Base-by-base conservation (phyloP, 495 filamentous ascomycete species). In the Lineolata rhizophorae region DNA sequence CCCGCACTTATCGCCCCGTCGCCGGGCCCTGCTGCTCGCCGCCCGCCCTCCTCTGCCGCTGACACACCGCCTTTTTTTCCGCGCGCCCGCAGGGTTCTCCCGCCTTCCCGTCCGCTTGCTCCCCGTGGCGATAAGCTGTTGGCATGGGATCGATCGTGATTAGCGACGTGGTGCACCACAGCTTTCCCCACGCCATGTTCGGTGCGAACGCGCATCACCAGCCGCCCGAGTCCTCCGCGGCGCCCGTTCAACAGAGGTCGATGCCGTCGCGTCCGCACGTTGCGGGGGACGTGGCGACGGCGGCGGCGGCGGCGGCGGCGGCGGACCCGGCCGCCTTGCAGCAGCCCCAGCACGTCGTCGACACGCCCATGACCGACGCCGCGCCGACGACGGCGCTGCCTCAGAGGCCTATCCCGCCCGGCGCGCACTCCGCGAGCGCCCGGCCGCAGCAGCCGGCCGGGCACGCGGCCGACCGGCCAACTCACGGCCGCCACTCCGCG, bases 181-280 rank as follows among this genome's bases (percentile, higher is more conserved):
- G 40, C 32, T 39, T 40, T 20, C 39, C 48, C 41, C 48, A 49
- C 52, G 58, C 48, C 45, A 68, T 67, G 62, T 53, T 65, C 36
- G 61, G 57, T 51, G 56, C 53, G 43, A 45, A 54, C 38, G 39
- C 53, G 38, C 51, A 57, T 44, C 55, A 51, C 37, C 40, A 47
- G 39, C 28, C 41, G 26, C 44, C 43, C 30, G 44, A 47, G 25
- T 44, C 42, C 17, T 33, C 41, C 32, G 30, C 42, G 10, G 31
- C 27, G 11, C 20, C n/a, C 5, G 13, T 37, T 8, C 41, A 47
- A 18, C 41, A 44, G 15, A 20, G 29, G 11, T 26, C 38, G 33
- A 34, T 4, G 11, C 36, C 8, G 14, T 17, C 28, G 14, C 8
- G 28, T 9, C 9, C 14, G 10, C 28, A 17, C 8, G 6, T 9